Base-by-base conservation (phyloP, 2,329 filamentous ascomycete species). In the Didymella pomorum region DNA sequence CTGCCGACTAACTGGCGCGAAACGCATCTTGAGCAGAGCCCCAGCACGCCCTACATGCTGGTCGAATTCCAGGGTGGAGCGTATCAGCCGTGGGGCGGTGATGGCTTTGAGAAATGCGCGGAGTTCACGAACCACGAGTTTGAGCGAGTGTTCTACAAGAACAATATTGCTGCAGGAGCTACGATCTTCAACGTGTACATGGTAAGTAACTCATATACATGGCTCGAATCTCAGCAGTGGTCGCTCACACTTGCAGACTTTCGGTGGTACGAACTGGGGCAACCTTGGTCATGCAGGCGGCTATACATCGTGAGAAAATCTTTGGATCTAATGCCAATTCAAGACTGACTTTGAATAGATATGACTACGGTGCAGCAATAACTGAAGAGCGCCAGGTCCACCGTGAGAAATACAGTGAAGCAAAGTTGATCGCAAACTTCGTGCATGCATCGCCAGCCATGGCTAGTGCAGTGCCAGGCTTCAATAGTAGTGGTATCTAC, bases 211-310 rank as follows among this genome's bases (percentile, higher is more conserved):
- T 16, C 9, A 35, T 16, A 16, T 14, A 8, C 14, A n/a, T 9
- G 3, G 26, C 2, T 16, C n/a, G 4, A n/a, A 4, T 14, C 18
- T 3, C 18, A 25, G 10, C 9, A 18, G 2, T 12, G 5, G 16
- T 11, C 10, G 18, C 28, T 57, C 26, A 57, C 26, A 35, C 2
- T 1, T 2, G 6, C 16, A 69, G 66, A 86, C 87, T 0, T 90
- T 84, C 62, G 91, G 91, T n/a, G 90, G 90, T 12, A 92, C 90
- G 0, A 94, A 93, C 70, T 93, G 90, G 90, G 90, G 90, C 0
- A 92, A 92, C 61, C 75, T 92, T 4, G 89, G 89, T 0, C 85
- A 91, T 64, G 82, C 87, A 14, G 86, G 85, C 47, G 77, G 65
- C 12, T 79, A 80, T 58, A 81, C 79, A 0, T 83, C 80, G 2